phyloP scores from a whole-genome alignment of 2,329 filamentous ascomycete species.

The Fusarium sp. region DNA sequence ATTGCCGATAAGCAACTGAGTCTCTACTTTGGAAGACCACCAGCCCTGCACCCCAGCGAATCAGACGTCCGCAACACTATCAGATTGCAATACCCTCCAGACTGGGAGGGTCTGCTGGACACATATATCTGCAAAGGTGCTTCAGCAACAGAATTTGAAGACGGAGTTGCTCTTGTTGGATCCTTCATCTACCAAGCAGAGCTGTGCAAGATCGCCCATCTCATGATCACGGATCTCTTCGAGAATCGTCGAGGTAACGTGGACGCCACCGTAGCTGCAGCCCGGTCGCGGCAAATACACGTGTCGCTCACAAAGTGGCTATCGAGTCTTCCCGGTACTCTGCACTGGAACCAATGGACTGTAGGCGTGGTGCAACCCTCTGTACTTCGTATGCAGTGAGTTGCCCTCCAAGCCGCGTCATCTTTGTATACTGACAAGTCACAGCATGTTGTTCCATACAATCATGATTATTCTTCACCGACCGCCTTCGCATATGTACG shows the following conservation, averaged over 20 bases:
- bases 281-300: slow-evolving; percentile 59
- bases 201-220: slow-evolving; percentile 61
- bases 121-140: slow-evolving; percentile 59
- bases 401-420: neutral
- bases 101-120: slow-evolving; percentile 60
- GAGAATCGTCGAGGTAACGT: slow-evolving; percentile 59
- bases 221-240: slow-evolving; percentile 63
- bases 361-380: slow-evolving; percentile 59
- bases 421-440: slow-evolving; percentile 27
- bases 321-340: slow-evolving; percentile 56
- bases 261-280: slow-evolving; percentile 55
- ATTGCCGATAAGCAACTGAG: slow-evolving; percentile 63
- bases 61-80: slow-evolving; percentile 63
- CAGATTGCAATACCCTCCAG: slow-evolving; percentile 61
- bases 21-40: slow-evolving; percentile 63
- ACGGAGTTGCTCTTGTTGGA: slow-evolving; percentile 57
- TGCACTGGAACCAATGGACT: slow-evolving; percentile 65
- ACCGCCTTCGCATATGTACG: slow-evolving; percentile 58
- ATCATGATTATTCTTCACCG: slow-evolving; percentile 64
- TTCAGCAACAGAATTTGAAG: slow-evolving; percentile 60
- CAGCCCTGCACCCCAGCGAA: slow-evolving; percentile 61
- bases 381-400: slow-evolving; percentile 60
- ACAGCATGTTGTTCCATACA: slow-evolving; percentile 61
- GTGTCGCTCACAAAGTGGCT: slow-evolving; percentile 61
- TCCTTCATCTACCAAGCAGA: slow-evolving; percentile 61